Conservation (phyloP, 1,284 basidiomycete species). For the Malassezia sp. region DNA sequence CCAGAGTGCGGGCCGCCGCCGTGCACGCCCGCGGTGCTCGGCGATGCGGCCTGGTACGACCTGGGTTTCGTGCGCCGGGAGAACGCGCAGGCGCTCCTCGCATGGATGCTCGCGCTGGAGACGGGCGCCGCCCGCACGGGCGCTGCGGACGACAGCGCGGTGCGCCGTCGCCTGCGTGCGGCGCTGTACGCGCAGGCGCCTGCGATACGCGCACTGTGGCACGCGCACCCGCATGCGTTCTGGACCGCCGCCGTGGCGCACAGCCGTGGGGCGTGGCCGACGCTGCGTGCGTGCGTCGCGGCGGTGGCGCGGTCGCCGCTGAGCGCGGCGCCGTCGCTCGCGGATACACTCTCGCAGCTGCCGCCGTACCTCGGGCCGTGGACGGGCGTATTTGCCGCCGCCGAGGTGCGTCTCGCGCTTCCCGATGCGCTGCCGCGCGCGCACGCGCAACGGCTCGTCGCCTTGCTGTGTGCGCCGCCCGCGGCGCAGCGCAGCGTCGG, state of each 20-base stretch:
- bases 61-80: not conserved
- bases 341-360: not conserved
- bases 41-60: constrained; percentile 6
- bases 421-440: not conserved
- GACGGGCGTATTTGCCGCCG: not conserved
- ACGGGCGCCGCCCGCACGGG: no score
- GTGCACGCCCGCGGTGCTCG: not conserved
- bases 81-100: constrained; percentile 6
- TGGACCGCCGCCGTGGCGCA: not conserved
- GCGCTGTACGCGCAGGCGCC: not conserved
- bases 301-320: not conserved
- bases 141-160: no score
- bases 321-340: not conserved
- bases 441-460: not conserved
- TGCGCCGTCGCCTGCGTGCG: not conserved
- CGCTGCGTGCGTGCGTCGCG: not conserved
- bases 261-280: no score
- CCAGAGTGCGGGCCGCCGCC: not conserved
- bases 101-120: constrained; percentile 2
- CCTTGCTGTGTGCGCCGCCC: not conserved
- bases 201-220: constrained; percentile 1
- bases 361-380: not conserved
- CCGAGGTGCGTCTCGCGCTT: not conserved
- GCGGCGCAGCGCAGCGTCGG: not conserved
- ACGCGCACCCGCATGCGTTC: constrained; percentile 3